Evolutionary conservation across 768 basidiomycete species (phyloP).

Genomic region (Amanita muscaria): DNA sequence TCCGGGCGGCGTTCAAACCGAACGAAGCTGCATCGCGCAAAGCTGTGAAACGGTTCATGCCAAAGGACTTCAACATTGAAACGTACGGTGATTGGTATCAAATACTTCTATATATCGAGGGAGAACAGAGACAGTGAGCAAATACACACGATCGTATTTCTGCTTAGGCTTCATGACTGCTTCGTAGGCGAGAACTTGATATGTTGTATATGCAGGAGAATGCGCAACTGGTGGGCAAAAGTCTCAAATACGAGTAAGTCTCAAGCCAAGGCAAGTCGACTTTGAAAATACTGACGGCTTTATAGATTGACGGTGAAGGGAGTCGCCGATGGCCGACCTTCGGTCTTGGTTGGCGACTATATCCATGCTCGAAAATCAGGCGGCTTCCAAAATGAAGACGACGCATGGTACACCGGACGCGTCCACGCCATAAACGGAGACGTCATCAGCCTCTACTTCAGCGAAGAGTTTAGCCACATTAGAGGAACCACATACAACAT

Average conservation of each 20-base stretch:
- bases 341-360: conserved; percentile 45
- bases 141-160: conserved; percentile 4
- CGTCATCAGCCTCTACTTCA: conserved; percentile 39
- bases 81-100: conserved; percentile 40
- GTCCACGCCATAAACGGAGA: conserved; percentile 39
- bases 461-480: conserved; percentile 33
- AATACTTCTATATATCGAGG: conserved; percentile 40
- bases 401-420: conserved; percentile 33
- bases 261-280: neutral
- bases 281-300: neutral
- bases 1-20: conserved; percentile 20
- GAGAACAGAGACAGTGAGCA: conserved; percentile 37
- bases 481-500: conserved; percentile 38
- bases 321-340: conserved; percentile 49
- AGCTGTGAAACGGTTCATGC: conserved; percentile 26
- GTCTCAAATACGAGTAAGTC: conserved; percentile 37
- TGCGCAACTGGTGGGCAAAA: conserved; percentile 25
- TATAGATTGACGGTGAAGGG: conserved; percentile 45
- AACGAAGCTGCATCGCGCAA: neutral
- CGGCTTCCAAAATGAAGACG: conserved; percentile 14
- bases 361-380: conserved; percentile 26
- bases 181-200: conserved; percentile 29
- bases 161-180: conserved; percentile 1
- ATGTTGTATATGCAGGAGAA: conserved; percentile 25
- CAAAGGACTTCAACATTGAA: conserved; percentile 22